phyloP scores from a whole-genome alignment of 73 alveolate species.

The Stentor roeselii region DNA sequence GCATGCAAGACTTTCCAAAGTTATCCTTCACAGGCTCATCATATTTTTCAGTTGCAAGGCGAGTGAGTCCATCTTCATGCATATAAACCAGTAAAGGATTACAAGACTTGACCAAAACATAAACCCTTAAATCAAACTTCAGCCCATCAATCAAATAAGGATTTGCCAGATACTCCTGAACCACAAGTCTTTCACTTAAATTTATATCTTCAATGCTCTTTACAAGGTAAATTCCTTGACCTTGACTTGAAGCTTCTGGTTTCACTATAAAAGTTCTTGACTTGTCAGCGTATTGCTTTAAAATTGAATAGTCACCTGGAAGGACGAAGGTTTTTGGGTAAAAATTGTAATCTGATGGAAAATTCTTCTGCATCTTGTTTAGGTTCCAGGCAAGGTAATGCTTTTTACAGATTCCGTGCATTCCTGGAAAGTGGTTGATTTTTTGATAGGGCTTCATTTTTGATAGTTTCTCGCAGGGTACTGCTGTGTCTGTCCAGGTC shows the following conservation, averaged over 20 bases:
- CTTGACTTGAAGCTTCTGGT: conserved; percentile 53
- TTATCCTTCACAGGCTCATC: conserved; percentile 39
- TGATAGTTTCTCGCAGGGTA: conserved; percentile 46
- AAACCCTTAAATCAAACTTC: conserved; percentile 93
- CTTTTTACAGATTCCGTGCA: no score
- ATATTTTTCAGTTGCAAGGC: conserved; percentile 75
- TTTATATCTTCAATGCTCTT: no score
- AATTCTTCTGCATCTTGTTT: conserved; percentile 46
- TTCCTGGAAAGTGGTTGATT: no score
- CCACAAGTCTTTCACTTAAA: no score
- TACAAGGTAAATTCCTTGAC: conserved; percentile 35
- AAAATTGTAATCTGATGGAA: conserved; percentile 79
- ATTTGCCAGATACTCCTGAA: conserved; percentile 79
- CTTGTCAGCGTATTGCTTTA: no score
- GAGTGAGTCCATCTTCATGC: conserved; percentile 77
- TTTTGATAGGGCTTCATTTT: conserved; percentile 49
- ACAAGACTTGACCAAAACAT: conserved; percentile 60
- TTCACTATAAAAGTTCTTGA: conserved; percentile 43
- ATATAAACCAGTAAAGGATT: conserved; percentile 77
- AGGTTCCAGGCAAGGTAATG: conserved; percentile 55
- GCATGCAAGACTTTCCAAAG: conserved; percentile 43
- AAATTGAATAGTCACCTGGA: no score
- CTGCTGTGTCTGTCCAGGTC: conserved; percentile 46
- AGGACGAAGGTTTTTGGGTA: conserved; percentile 78
- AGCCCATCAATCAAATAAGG: conserved; percentile 93